Evolutionary conservation across 768 basidiomycete genomes (phyloP).

Genomic region (Lentinula lateritia): DNA sequence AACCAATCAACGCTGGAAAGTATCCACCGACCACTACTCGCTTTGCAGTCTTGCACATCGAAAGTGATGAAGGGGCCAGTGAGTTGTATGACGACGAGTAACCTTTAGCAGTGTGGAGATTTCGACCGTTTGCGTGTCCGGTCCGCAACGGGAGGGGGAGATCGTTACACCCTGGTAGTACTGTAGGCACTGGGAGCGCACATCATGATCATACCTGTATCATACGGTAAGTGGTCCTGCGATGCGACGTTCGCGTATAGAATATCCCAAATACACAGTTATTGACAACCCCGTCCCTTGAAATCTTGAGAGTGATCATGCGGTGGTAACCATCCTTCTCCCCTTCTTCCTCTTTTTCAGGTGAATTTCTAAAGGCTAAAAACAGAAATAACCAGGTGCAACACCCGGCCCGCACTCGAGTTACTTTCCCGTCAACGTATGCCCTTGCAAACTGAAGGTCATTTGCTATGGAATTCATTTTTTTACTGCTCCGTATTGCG

Average conservation of each 20-base stretch:
- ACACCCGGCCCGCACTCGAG: slow-evolving; percentile 1
- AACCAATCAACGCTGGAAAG: not conserved
- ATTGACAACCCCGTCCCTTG: too few species aligned
- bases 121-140: not conserved
- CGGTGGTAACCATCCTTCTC: not conserved
- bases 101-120: not conserved
- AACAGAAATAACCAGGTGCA: slow-evolving; percentile 9
- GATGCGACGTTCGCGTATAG: too few species aligned
- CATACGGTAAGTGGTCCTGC: too few species aligned
- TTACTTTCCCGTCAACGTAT: not conserved
- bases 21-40: not conserved
- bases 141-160: not conserved
- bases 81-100: not conserved
- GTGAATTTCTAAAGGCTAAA: not conserved
- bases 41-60: not conserved
- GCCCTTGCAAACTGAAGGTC: not conserved
- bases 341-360: not conserved
- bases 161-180: too few species aligned
- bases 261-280: too few species aligned
- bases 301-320: not conserved
- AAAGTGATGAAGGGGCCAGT: not conserved
- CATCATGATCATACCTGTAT: too few species aligned
- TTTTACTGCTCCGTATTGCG: not conserved
- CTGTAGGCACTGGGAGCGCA: too few species aligned
- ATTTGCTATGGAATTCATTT: not conserved